Conservation (phyloP, 441 rosid species). For the Brassica balearica region DNA sequence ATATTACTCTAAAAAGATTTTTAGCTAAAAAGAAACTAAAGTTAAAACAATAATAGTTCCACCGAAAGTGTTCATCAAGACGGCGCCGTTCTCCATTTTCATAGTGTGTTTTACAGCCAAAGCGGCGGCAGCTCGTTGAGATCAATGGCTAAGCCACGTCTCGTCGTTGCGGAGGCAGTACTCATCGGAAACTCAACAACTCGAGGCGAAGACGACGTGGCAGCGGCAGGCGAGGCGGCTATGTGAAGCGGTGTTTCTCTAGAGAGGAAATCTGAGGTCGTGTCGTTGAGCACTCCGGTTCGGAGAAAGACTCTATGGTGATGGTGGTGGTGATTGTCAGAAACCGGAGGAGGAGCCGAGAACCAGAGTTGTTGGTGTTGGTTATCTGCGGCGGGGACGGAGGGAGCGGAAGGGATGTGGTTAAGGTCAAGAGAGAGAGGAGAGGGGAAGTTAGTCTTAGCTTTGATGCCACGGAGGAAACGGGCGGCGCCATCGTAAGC, state of each 20-base stretch:
- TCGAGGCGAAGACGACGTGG: constrained; percentile 18
- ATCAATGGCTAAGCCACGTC: constrained; percentile 85
- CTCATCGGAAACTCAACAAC: constrained; percentile 36
- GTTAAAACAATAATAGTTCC: constrained; percentile 22
- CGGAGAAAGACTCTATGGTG: constrained; percentile 64
- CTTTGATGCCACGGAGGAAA: constrained; percentile 89
- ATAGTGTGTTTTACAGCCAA: constrained; percentile 57
- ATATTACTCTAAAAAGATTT: constrained; percentile 10
- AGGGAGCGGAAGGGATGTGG: constrained; percentile 50
- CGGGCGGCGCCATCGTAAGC: constrained; percentile 97
- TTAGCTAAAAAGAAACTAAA: constrained; percentile 20
- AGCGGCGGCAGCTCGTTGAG: constrained; percentile 95
- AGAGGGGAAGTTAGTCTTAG: constrained; percentile 89
- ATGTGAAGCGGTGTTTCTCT: constrained; percentile 27
- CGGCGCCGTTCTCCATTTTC: not conserved
- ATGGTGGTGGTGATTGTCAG: not conserved
- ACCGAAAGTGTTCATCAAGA: constrained; percentile 3
- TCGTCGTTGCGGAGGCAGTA: constrained; percentile 53
- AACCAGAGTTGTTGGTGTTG: constrained; percentile 45
- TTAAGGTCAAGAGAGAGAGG: constrained; percentile 60
- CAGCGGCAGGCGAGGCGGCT: constrained; percentile 27
- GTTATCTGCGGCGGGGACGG: constrained; percentile 30
- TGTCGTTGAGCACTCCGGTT: constrained; percentile 63
- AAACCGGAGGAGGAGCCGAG: constrained; percentile 35
- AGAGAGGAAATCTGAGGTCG: constrained; percentile 34